A percentile compares a stretch with the other conserved stretches of the same genome.
These are phyloP conservation scores for Nakazawaea wyomingensis DNA, from an alignment of 805 yeast genomes.

Conservation along the genomic window DNA sequence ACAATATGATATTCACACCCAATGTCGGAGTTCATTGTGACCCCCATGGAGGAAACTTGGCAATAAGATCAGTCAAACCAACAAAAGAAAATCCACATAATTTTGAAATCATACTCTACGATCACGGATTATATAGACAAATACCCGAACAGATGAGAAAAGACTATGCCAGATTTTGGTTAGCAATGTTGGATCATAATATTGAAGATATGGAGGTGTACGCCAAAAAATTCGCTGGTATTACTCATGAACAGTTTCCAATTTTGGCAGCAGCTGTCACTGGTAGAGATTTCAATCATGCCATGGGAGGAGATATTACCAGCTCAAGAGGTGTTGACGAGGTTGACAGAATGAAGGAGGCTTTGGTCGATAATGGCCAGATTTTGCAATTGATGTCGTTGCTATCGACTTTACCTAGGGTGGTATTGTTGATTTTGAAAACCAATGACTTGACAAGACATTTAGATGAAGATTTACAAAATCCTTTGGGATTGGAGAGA, in stretches of 20 bases:
- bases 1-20: conserved; percentile 93
- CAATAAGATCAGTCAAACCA: conserved; percentile 51
- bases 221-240: conserved; percentile 75
- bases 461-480: conserved; percentile 75
- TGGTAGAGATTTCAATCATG: conserved; percentile 82
- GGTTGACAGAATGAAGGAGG: conserved; percentile 57
- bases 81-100: conserved; percentile 45
- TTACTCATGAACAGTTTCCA: conserved; percentile 71
- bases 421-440: conserved; percentile 80
- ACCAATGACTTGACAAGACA: conserved; percentile 92
- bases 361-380: conserved; percentile 57
- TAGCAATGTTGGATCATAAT: conserved; percentile 74
- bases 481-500: conserved; percentile 82
- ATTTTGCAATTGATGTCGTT: conserved; percentile 75
- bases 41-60: conserved; percentile 96
- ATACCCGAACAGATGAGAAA: conserved; percentile 74
- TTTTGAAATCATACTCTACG: conserved; percentile 88
- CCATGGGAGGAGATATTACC: conserved; percentile 58
- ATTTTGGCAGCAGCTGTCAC: conserved; percentile 91
- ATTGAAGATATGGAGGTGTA: conserved; percentile 60
- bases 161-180: conserved; percentile 89
- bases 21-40: conserved; percentile 93
- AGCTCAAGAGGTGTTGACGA: conserved; percentile 56
- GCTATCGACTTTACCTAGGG: conserved; percentile 73
- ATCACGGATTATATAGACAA: conserved; percentile 89